Evolutionary conservation across 768 basidiomycete species (phyloP), one percentile per base, ranked within the genome.

Genomic region (Scleroderma citrinum): DNA sequence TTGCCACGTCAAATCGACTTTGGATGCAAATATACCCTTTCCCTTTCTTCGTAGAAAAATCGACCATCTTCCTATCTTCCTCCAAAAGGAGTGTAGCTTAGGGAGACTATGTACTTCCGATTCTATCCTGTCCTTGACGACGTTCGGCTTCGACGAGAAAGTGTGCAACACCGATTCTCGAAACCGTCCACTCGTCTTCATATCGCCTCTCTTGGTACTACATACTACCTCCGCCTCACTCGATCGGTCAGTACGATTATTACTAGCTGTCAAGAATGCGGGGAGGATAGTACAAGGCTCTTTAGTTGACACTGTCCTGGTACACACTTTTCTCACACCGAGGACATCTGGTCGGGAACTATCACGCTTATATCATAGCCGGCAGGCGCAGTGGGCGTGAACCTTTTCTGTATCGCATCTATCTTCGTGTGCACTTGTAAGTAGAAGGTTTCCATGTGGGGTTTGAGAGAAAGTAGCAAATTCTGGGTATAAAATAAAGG

Each of bases 151-250:
- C 75, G 3, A 72, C 76, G 13, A 86, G 57, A 62, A 85, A 85
- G 66, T 85, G 81, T 1, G 77, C 80, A 2, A 82, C 80, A 58
- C 87, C 84, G 56, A 68, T 71, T 57, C 83, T 72, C 32, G 82
- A 81, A 3, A 87, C 59, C n/a, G 74, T 75, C 58, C 72, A 85
- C n/a, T n/a, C n/a, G n/a, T n/a, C n/a, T n/a, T n/a, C n/a, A n/a
- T n/a, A n/a, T n/a, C n/a, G n/a, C n/a, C n/a, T n/a, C n/a, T n/a
- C n/a, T n/a, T n/a, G n/a, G n/a, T n/a, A 3, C 68, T 69, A 12
- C 61, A 50, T 3, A 30, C 6, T 11, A 78, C 11, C n/a, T 78
- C 72, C 16, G 60, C 66, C 29, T 71, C 76, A 12, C 64, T 67
- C 10, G 73, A 72, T 19, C 68, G 57, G 21, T 64, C 62, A 7